Evolutionary conservation across 257 asterid species (phyloP).

Genomic region (Solanum chaucha): DNA sequence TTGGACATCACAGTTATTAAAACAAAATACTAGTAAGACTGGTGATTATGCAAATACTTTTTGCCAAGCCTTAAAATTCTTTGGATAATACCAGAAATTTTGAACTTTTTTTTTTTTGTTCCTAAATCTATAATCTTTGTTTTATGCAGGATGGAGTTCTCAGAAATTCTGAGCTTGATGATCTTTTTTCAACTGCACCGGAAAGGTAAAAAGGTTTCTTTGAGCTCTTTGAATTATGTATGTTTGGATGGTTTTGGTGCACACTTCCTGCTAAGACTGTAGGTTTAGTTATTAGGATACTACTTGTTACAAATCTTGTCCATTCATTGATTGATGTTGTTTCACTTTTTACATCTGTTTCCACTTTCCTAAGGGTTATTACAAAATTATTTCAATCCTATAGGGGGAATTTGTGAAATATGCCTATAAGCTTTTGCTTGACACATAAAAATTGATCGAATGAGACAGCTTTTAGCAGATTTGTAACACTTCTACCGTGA

Average conservation of each 20-base stretch:
- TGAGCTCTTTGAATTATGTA: neutral
- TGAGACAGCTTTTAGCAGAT: neutral
- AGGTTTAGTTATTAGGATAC: neutral
- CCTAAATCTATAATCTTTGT: constrained; percentile 9
- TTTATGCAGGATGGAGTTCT: constrained; percentile 84
- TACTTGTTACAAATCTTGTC: neutral
- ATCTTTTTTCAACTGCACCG: constrained; percentile 93
- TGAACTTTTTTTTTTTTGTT: neutral
- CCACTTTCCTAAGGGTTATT: neutral
- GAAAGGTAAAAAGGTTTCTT: constrained; percentile 43
- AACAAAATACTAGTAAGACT: neutral
- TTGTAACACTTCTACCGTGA: neutral
- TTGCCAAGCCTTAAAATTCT: neutral
- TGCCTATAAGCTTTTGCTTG: neutral
- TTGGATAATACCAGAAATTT: neutral
- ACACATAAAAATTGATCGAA: neutral
- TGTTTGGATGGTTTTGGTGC: neutral
- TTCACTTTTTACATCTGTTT: neutral
- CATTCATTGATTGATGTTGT: neutral
- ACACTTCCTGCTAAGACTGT: neutral
- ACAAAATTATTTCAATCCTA: neutral
- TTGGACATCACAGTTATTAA: neutral
- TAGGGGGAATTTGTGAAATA: neutral
- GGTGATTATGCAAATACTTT: neutral
- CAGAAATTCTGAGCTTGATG: constrained; percentile 70